These are phyloP conservation scores for Aspergillus nanangensis DNA, from an alignment of 495 filamentous ascomycete species.

Conservation along the genomic window DNA sequence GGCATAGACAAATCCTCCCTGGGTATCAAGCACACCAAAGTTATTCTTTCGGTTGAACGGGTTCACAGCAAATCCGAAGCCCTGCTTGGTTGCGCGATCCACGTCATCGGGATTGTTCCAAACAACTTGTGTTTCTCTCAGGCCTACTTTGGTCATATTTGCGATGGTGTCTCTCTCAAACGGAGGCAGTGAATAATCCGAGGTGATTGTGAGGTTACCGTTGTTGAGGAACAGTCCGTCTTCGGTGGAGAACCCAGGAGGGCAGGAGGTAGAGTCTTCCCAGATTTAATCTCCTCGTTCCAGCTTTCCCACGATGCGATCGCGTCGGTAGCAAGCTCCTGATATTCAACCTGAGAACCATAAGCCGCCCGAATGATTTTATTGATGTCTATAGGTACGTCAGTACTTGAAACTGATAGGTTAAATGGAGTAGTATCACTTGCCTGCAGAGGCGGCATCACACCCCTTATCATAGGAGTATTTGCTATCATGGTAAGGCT, in stretches of 20 bases:
- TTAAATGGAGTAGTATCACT: background rate
- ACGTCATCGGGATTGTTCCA: conserved; percentile 20
- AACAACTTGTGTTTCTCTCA: conserved; percentile 26
- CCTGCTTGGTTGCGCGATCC: conserved; percentile 21
- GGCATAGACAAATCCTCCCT: conserved; percentile 34
- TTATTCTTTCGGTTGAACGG: conserved; percentile 17
- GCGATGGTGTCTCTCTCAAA: conserved; percentile 28
- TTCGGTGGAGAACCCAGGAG: conserved; percentile 20
- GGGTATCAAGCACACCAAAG: conserved; percentile 31
- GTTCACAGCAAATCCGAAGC: conserved; percentile 26
- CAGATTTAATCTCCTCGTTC: conserved; percentile 29
- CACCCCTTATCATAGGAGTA: conserved; percentile 26
- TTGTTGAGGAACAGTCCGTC: conserved; percentile 31
- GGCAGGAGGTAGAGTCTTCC: conserved; percentile 22
- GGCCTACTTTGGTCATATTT: conserved; percentile 28
- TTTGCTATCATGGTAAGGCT: conserved; percentile 28
- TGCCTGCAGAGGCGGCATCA: conserved; percentile 32
- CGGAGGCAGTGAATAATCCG: conserved; percentile 6
- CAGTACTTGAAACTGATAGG: background rate
- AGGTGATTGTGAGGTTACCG: conserved; percentile 15
- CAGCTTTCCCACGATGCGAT: conserved; percentile 33
- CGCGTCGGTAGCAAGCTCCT: conserved; percentile 37
- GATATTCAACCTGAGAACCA: conserved; percentile 34
- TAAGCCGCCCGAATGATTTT: conserved; percentile 43
- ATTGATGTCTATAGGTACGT: conserved; percentile 30